Base-by-base conservation (phyloP, 1,284 basidiomycete species). In the Cutaneotrichosporon daszewskae region DNA sequence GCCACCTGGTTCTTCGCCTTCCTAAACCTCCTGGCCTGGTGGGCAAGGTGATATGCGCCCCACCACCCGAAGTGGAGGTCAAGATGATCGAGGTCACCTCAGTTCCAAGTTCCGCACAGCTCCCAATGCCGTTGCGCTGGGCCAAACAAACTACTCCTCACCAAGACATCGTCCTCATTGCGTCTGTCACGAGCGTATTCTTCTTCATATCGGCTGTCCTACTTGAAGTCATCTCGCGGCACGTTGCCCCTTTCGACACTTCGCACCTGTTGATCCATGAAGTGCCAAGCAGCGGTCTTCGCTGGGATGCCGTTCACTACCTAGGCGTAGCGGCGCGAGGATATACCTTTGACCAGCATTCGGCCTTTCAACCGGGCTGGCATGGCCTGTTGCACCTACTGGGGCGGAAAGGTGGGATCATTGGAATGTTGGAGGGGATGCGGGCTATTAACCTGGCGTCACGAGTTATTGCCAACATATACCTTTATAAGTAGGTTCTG, bases 261-360 rank as follows among this genome's bases (percentile, higher is more conserved):
- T 64, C 61, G 11, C 60, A 59, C n/a, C 38, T 47, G 3, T 32
- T 62, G 23, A 28, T 51, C 10, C 20, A 36, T 13, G 28, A 37
- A 8, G 17, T 38, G 8, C 38, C 44, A 8, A 26, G 39, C 9
- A 39, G 64, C 1, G 62, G 68, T 2, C 71, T 88, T n/a, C 80
- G 90, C 51, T 97, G 94, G 94, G 94, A 97, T 62, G 76, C 77
- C 2, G 77, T 96, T 47, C 84, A 96, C 69, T 96, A 90, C 64
- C 58, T 72, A 1, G 74, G 77, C 49, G 78, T 88, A 36, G 85
- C 86, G 0, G 40, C 50, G 16, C 54, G 74, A 12, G 69, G 79
- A 10, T 87, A 94, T 64, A 62, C 69, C 5, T 82, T 80, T 65
- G 94, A 97, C 66, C 79, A 95, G 59, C 77, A 87, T 57, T 85